These are phyloP conservation scores for Bertia moriformis DNA, from an alignment of 2,329 filamentous ascomycete species.

Conservation along the genomic window DNA sequence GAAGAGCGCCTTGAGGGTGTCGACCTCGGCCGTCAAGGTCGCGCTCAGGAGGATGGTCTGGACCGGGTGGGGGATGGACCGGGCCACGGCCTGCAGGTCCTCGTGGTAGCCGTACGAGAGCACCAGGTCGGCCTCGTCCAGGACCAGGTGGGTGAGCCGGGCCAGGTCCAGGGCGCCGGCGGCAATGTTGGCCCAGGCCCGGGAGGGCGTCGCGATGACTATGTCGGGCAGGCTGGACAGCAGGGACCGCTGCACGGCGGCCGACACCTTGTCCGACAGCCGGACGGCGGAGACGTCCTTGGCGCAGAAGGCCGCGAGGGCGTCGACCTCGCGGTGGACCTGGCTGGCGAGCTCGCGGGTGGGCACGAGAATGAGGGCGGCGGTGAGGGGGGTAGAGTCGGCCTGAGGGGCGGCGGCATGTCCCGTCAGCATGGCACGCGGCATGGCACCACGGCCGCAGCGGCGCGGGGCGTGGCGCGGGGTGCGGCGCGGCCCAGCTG, in stretches of 20 bases:
- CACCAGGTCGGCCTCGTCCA: conserved; percentile 89
- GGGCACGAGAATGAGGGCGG: conserved; percentile 80
- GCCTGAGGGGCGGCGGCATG: no score
- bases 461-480: no score
- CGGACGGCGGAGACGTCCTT: conserved; percentile 75
- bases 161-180: conserved; percentile 56
- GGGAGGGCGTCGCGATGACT: conserved; percentile 75
- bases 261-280: conserved; percentile 77
- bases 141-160: conserved; percentile 63
- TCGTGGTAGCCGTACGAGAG: conserved; percentile 89
- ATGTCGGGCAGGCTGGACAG: conserved; percentile 78
- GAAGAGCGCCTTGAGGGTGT: conserved; percentile 72
- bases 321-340: conserved; percentile 64
- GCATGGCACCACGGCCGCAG: no score
- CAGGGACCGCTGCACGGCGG: conserved; percentile 74
- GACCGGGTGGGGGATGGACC: conserved; percentile 66
- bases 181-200: conserved; percentile 66
- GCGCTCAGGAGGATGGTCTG: conserved; percentile 92
- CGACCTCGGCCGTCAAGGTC: conserved; percentile 75
- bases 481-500: no score
- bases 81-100: conserved; percentile 67
- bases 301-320: conserved; percentile 68
- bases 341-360: conserved; percentile 90
- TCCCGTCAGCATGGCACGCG: conserved; percentile 1
- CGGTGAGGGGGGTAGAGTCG: conserved; percentile 37